phyloP scores from a whole-genome alignment of 2,329 filamentous ascomycete genomes.

The Leptographium wingfieldii region DNA sequence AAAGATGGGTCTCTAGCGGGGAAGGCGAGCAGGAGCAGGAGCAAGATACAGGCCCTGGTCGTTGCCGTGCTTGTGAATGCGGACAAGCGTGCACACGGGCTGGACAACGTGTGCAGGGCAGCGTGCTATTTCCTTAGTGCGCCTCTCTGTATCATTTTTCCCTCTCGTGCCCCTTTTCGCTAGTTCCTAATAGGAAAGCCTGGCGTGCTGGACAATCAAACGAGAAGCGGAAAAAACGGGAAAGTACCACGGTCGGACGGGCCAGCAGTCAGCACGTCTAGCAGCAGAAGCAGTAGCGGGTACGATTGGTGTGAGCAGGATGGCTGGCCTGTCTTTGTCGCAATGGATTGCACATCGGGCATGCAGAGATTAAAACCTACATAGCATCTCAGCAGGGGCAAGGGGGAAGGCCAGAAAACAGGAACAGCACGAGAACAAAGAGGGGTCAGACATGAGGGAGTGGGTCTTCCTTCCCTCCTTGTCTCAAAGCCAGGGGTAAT shows the following conservation, averaged over 20 bases:
- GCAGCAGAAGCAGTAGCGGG: background rate
- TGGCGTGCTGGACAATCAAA: background rate
- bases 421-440: slow-evolving; percentile 1
- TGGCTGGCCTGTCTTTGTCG: background rate
- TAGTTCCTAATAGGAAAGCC: background rate
- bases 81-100: background rate
- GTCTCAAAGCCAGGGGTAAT: slow-evolving; percentile 1
- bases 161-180: background rate
- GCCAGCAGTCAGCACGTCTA: background rate
- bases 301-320: background rate
- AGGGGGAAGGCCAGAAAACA: background rate
- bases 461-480: background rate
- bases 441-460: background rate
- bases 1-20: background rate
- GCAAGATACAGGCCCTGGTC: background rate
- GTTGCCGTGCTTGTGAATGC: background rate
- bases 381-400: background rate
- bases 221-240: too few relatives aligned
- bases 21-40: background rate
- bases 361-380: background rate
- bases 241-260: background rate
- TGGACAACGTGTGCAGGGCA: background rate
- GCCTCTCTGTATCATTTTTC: background rate
- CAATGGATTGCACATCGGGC: background rate
- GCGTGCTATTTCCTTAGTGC: background rate